A percentile compares a stretch with the other conserved stretches of the same genome.
These are phyloP conservation scores for Vitis amurensis DNA, from an alignment of 164 flowering plant genomes.

Conservation along the genomic window DNA sequence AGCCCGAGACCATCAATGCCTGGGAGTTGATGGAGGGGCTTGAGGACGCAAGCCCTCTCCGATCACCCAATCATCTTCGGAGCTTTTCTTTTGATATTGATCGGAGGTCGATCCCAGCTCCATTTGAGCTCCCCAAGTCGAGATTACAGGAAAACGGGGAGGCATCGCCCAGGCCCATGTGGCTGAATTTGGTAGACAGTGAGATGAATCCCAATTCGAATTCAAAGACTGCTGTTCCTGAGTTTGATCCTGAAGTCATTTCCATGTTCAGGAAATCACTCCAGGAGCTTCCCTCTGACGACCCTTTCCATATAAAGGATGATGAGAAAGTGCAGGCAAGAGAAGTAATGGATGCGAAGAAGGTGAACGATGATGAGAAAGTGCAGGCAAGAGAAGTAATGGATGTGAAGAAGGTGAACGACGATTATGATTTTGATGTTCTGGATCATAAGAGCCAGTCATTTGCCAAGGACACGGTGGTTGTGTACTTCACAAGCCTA, in stretches of 20 bases:
- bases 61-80: slow-evolving; percentile 26
- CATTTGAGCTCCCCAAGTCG: slow-evolving; percentile 19
- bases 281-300: slow-evolving; percentile 41
- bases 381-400: neutral
- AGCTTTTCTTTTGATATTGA: slow-evolving; percentile 59
- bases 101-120: neutral
- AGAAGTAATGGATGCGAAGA: slow-evolving; percentile 7
- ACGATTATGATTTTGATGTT: neutral
- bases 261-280: slow-evolving; percentile 58
- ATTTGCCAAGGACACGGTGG: slow-evolving; percentile 46
- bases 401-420: slow-evolving; percentile 7
- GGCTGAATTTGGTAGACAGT: slow-evolving; percentile 33
- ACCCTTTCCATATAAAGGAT: slow-evolving; percentile 29
- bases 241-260: slow-evolving; percentile 64
- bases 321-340: slow-evolving; percentile 1
- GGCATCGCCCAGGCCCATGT: slow-evolving; percentile 24
- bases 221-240: slow-evolving; percentile 19
- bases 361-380: slow-evolving; percentile 15
- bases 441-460: slow-evolving; percentile 8
- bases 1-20: slow-evolving; percentile 81
- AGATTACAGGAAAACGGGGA: slow-evolving; percentile 12
- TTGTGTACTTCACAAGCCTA: slow-evolving; percentile 80
- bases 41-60: slow-evolving; percentile 61
- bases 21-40: slow-evolving; percentile 96
- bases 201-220: slow-evolving; percentile 10